Conservation (phyloP, 2,329 filamentous ascomycete species). For the Trichophyton mentagrophytes region DNA sequence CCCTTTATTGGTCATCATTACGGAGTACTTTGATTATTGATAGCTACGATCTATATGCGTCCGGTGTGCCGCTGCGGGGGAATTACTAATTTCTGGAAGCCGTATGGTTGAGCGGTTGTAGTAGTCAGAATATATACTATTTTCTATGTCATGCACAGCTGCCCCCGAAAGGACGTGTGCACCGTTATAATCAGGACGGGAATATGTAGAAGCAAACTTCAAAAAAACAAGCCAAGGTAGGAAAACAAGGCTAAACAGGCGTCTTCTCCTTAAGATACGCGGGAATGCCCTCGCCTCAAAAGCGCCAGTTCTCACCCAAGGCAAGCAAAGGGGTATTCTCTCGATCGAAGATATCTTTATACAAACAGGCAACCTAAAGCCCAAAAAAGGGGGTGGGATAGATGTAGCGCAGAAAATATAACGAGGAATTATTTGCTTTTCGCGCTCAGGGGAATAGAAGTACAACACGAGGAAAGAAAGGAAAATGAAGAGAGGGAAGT, state of each 20-base stretch:
- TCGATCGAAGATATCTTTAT: not conserved
- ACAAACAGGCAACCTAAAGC: constrained; percentile 1
- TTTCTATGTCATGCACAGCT: not conserved
- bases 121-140: not conserved
- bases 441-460: not conserved
- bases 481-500: not conserved
- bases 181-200: not conserved
- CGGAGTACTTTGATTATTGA: not conserved
- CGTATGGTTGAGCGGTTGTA: not conserved
- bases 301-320: not conserved
- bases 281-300: not conserved
- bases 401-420: constrained; percentile 1
- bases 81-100: too few relatives aligned
- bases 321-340: not conserved
- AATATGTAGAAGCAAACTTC: not conserved
- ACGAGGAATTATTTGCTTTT: constrained; percentile 5
- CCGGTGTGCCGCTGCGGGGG: too few relatives aligned
- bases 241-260: not conserved
- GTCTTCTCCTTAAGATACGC: not conserved
- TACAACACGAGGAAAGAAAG: not conserved
- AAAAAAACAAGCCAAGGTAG: not conserved
- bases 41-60: not conserved
- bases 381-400: not conserved
- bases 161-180: not conserved
- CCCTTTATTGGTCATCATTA: not conserved